Base-by-base conservation (phyloP, 2,329 filamentous ascomycete genomes). In the Emericellopsis atlantica region DNA sequence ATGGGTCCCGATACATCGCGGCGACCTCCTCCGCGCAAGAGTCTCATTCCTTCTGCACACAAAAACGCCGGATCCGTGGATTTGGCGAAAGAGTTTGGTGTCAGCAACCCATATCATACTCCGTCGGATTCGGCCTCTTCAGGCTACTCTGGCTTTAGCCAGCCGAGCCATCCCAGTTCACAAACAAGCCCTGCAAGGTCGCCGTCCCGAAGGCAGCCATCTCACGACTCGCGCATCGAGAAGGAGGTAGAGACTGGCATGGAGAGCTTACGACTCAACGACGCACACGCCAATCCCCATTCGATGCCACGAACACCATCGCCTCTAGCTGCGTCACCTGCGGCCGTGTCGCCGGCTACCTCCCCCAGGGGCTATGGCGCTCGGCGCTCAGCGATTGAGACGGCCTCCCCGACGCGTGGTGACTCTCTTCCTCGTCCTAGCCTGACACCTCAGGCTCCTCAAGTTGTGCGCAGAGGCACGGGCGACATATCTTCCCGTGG, bases 71-170 rank as follows among this genome's bases (percentile, higher is more conserved):
- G 51, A 6, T 64, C 68, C 3, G 65, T 79, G 34, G 74, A 80
- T 49, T 61, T 79, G 7, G 72, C 70, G 2, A 68, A 65, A 26
- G 76, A 79, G 43, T 80, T 80, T 47, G 76, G 76, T 10, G 56
- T 66, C 21, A 69, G 72, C 29, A 81, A 81, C 49, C 73, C 76
- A 0, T 81, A 82, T 49, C 79, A 84, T 49, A 69, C 72, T 4
- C 64, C 75, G 0, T 76, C 77, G 1, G 71, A 74, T 44, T 86
- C 81, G 2, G 70, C 72, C 22, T 79, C 78, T 0, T 85, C 81
- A 0, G 76, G 72, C 15, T 69, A 70, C 36, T 84, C 80, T 2
- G 71, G 67, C 1, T 72, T 68, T 32, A 81, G 76, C 41, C 68
- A 70, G 9, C 60, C 59, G 2, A 76, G 76, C 49, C 72, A 73